Conservation (phyloP, 1,139 yeast species). For the Zhuliangozyma blackwelliae region DNA sequence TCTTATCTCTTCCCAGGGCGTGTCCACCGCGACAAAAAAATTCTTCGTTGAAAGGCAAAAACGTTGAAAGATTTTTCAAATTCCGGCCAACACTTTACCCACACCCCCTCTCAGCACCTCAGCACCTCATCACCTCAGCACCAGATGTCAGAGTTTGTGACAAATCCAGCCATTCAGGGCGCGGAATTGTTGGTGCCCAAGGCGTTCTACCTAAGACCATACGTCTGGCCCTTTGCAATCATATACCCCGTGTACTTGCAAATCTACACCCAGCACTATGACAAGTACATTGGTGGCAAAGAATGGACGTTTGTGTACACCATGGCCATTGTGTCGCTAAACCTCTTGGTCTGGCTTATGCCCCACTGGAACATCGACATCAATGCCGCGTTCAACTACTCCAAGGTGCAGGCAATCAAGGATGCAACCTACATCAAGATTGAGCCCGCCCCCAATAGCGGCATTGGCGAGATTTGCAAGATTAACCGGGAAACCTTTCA, state of each 20-base stretch:
- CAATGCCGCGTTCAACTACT: slow-evolving; percentile 68
- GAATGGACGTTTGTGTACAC: slow-evolving; percentile 88
- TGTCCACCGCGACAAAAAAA: no score
- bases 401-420: slow-evolving; percentile 43
- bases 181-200: slow-evolving; percentile 75
- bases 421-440: slow-evolving; percentile 72
- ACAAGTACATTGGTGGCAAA: slow-evolving; percentile 71
- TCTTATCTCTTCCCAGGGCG: no score
- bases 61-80: no score
- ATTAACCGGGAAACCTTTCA: slow-evolving; percentile 55
- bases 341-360: slow-evolving; percentile 76
- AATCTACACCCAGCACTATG: slow-evolving; percentile 67
- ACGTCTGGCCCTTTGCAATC: slow-evolving; percentile 78
- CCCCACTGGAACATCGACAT: slow-evolving; percentile 92
- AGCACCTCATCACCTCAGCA: no score
- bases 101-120: no score
- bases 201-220: slow-evolving; percentile 60
- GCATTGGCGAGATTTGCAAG: slow-evolving; percentile 74
- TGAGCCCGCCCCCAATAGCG: slow-evolving; percentile 80
- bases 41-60: no score
- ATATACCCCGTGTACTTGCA: slow-evolving; percentile 74
- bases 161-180: slow-evolving; percentile 55
- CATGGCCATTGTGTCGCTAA: slow-evolving; percentile 67
- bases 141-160: slow-evolving; percentile 39
- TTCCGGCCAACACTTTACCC: no score